Evolutionary conservation across 805 yeast species (phyloP).

Genomic region (Tetrapisispora phaffii): DNA sequence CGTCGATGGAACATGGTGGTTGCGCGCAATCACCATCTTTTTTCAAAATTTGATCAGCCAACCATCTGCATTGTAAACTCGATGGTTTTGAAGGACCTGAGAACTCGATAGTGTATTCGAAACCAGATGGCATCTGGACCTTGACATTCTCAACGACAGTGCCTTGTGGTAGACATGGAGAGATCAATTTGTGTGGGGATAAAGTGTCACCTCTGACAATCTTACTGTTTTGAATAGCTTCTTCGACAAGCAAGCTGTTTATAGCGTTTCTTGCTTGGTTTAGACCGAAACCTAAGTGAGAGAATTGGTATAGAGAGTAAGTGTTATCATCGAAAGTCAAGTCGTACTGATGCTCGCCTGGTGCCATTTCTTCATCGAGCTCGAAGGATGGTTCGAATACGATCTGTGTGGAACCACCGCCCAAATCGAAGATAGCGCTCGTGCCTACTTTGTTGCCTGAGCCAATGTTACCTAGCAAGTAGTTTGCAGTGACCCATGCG

Average conservation of each 20-base stretch:
- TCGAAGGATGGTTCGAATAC: slow-evolving; percentile 88
- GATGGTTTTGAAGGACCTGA: slow-evolving; percentile 49
- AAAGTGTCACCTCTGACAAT: slow-evolving; percentile 32
- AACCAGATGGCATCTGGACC: slow-evolving; percentile 45
- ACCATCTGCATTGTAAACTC: slow-evolving; percentile 71
- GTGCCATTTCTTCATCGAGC: slow-evolving; percentile 53
- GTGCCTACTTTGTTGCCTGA: slow-evolving; percentile 61
- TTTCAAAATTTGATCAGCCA: slow-evolving; percentile 75
- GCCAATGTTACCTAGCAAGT: slow-evolving; percentile 88
- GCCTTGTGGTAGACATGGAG: slow-evolving; percentile 88
- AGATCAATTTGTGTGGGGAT: slow-evolving; percentile 41
- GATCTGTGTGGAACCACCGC: slow-evolving; percentile 98
- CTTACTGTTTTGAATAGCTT: slow-evolving; percentile 35
- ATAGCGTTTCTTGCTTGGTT: slow-evolving; percentile 87
- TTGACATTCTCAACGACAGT: slow-evolving; percentile 41
- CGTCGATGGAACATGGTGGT: slow-evolving; percentile 91
- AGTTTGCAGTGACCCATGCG: slow-evolving; percentile 98
- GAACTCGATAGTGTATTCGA: slow-evolving; percentile 46
- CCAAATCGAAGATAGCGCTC: slow-evolving; percentile 94
- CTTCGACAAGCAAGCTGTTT: slow-evolving; percentile 52
- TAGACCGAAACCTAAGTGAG: slow-evolving; percentile 92
- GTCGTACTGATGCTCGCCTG: slow-evolving; percentile 82
- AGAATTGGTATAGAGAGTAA: slow-evolving; percentile 80
- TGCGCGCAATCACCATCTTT: slow-evolving; percentile 69
- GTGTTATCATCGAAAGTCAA: slow-evolving; percentile 72